These are phyloP conservation scores for Rhododendron kiyosumense DNA, from an alignment of 148 eudicot genomes.

Conservation along the genomic window DNA sequence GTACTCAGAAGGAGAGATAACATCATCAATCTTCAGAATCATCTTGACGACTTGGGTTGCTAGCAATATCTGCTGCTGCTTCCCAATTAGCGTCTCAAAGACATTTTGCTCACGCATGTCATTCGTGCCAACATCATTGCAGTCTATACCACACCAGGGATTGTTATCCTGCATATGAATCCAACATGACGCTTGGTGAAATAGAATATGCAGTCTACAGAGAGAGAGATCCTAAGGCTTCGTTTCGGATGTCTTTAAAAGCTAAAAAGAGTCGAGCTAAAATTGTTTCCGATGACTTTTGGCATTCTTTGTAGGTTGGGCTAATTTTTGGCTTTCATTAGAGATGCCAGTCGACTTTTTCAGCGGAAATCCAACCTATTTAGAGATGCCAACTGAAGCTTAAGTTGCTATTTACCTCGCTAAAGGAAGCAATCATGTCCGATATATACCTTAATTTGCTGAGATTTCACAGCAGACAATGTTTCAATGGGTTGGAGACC, in stretches of 20 bases:
- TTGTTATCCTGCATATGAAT: conserved; percentile 51
- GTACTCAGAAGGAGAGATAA: conserved; percentile 75
- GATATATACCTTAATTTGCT: conserved; percentile 77
- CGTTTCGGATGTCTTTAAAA: not conserved
- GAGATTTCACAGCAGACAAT: conserved; percentile 84
- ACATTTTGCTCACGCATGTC: conserved; percentile 94
- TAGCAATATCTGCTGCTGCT: conserved; percentile 84
- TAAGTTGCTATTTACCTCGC: not conserved
- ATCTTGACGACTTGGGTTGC: conserved; percentile 98
- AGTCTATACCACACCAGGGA: conserved; percentile 79
- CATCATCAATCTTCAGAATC: conserved; percentile 96
- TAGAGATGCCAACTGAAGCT: not conserved
- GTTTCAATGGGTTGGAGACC: conserved; percentile 98
- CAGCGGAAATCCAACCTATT: not conserved
- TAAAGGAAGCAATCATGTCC: not conserved
- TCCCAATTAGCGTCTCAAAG: conserved; percentile 89
- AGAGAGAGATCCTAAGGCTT: not conserved
- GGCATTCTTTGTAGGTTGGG: not conserved
- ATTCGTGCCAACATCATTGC: conserved; percentile 84
- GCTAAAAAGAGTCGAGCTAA: not conserved
- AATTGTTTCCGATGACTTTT: not conserved
- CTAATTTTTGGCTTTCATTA: not conserved
- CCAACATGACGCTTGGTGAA: not conserved
- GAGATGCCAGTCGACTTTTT: not conserved
- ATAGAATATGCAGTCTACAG: not conserved